These are phyloP conservation scores for Xanthoconium purpureum DNA, from an alignment of 768 basidiomycete species.

Conservation along the genomic window DNA sequence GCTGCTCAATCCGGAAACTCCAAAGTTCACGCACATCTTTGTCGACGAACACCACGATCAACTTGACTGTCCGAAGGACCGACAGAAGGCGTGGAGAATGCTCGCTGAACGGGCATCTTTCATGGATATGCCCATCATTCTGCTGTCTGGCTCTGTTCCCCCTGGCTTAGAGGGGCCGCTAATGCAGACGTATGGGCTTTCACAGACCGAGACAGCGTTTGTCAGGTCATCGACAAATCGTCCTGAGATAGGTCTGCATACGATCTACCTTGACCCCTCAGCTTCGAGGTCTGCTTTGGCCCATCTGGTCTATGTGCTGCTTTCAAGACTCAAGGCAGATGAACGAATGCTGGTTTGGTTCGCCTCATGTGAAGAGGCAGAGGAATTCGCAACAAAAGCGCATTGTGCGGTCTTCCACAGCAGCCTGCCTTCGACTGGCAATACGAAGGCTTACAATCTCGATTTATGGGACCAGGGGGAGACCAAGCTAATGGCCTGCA, in stretches of 20 bases:
- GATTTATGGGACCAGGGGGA: not conserved
- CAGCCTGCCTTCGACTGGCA: not conserved
- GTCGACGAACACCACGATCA: conserved; percentile 11
- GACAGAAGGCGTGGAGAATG: not conserved
- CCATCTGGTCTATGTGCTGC: not conserved
- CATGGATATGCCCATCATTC: not conserved
- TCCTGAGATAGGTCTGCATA: conserved; percentile 2
- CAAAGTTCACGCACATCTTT: not conserved
- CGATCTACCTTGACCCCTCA: not conserved
- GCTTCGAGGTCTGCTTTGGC: not conserved
- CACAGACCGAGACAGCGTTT: not conserved
- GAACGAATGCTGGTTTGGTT: conserved; percentile 6
- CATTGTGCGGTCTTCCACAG: conserved; percentile 2
- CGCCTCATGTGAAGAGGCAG: not conserved
- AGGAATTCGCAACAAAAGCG: not conserved
- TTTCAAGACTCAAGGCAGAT: not conserved
- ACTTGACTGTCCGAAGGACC: not conserved
- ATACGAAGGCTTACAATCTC: not conserved
- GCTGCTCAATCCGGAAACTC: not conserved
- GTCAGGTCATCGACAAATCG: not conserved
- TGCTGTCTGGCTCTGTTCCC: not conserved
- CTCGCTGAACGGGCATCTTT: not conserved
- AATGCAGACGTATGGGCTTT: not conserved
- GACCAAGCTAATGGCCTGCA: conserved; percentile 4
- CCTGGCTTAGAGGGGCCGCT: not conserved